Conservation (phyloP, 2,329 filamentous ascomycete species). For the Balansia obtecta region DNA sequence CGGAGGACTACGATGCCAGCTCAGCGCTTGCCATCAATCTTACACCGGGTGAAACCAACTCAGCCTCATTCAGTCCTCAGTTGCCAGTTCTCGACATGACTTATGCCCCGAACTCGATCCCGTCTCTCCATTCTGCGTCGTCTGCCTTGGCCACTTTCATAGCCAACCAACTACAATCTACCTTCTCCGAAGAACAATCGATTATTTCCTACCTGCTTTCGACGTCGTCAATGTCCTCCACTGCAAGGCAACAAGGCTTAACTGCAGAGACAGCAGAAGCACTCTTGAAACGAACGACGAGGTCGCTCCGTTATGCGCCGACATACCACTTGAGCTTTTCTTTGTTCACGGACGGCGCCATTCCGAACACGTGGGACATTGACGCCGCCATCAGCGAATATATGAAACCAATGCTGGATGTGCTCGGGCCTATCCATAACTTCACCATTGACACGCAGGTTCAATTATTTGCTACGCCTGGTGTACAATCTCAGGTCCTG, state of each 20-base stretch:
- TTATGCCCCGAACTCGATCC: conserved; percentile 58
- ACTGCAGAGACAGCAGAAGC: conserved; percentile 40
- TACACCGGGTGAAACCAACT: conserved; percentile 46
- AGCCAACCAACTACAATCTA: conserved; percentile 60
- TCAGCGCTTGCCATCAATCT: conserved; percentile 61
- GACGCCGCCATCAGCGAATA: conserved; percentile 70
- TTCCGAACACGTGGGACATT: conserved; percentile 84
- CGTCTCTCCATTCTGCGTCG: conserved; percentile 55
- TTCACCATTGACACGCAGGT: conserved; percentile 96
- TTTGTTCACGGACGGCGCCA: conserved; percentile 68
- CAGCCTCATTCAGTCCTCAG: conserved; percentile 55
- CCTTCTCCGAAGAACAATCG: conserved; percentile 81
- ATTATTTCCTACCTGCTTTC: conserved; percentile 67
- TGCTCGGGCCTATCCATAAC: conserved; percentile 74
- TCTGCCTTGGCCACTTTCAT: conserved; percentile 66
- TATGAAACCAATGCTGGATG: conserved; percentile 67
- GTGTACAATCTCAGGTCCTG: conserved; percentile 52
- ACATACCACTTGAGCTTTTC: conserved; percentile 96
- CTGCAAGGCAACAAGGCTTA: conserved; percentile 31
- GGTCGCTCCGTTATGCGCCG: conserved; percentile 80
- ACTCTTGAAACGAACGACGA: conserved; percentile 59
- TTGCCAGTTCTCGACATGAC: conserved; percentile 62
- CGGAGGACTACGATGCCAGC: conserved; percentile 28
- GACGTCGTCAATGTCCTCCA: conserved; percentile 39
- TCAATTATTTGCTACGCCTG: conserved; percentile 73